Evolutionary conservation across 1,284 basidiomycete species (phyloP).

Genomic region (Taiwanofungus camphoratus): DNA sequence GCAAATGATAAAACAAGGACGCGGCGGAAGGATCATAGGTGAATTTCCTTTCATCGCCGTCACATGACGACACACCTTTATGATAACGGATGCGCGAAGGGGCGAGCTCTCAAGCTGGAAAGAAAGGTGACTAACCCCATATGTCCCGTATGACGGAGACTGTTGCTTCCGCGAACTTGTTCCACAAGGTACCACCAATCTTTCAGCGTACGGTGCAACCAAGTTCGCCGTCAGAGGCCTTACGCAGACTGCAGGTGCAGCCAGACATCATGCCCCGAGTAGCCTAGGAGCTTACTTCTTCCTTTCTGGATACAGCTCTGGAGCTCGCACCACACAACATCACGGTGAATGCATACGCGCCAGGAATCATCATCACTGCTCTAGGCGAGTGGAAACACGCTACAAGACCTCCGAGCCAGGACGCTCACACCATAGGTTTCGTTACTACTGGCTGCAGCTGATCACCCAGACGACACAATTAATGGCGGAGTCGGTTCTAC

Average conservation of each 20-base stretch:
- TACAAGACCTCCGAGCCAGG: no score
- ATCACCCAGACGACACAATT: no score
- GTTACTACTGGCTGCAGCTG: no score
- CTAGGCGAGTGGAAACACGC: conserved; percentile 18
- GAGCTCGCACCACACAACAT: conserved; percentile 15
- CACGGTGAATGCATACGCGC: conserved; percentile 18
- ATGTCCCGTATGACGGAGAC: not conserved
- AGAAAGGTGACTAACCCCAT: conserved; percentile 13
- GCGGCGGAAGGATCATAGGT: conserved; percentile 32
- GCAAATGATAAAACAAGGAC: conserved; percentile 31
- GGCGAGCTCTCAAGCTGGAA: conserved; percentile 13
- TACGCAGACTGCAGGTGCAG: conserved; percentile 23
- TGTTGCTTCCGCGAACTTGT: no score
- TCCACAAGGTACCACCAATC: no score
- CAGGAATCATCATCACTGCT: conserved; percentile 13
- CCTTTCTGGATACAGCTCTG: conserved; percentile 9
- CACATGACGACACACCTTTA: not conserved
- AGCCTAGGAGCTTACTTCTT: not conserved
- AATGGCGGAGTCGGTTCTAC: no score
- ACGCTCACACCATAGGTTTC: no score
- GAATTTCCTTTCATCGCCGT: not conserved
- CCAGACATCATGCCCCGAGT: no score
- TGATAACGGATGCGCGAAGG: not conserved
- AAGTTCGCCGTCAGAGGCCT: conserved; percentile 28
- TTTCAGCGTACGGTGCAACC: conserved; percentile 15